Conservation (phyloP, 495 filamentous ascomycete genomes). For the Bacidia rubella region DNA sequence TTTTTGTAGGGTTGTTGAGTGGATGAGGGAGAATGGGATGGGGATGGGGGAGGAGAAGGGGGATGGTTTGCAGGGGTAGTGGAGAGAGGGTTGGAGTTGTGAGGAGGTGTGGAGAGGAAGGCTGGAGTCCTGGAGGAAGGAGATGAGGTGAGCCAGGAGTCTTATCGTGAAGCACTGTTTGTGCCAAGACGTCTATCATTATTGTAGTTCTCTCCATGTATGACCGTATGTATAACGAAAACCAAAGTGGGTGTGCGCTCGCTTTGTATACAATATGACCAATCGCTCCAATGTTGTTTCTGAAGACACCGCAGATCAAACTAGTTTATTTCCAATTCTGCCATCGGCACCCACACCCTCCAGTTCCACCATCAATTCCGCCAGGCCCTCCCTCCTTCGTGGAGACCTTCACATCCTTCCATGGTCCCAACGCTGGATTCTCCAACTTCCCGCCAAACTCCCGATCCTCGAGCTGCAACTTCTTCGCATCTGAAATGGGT, state of each 20-base stretch:
- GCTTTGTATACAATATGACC: neutral
- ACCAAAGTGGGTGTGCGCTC: neutral
- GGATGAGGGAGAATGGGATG: neutral
- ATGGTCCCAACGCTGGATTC: conserved; percentile 40
- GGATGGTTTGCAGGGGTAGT: neutral
- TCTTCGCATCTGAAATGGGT: conserved; percentile 37
- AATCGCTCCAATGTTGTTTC: too few species aligned
- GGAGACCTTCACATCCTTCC: conserved; percentile 21
- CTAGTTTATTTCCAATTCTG: conserved; percentile 37
- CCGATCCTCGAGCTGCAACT: conserved; percentile 45
- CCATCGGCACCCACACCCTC: conserved; percentile 66
- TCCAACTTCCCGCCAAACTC: conserved; percentile 45
- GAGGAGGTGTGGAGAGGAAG: too few species aligned
- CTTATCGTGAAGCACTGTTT: too few species aligned
- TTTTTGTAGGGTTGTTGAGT: conserved; percentile 1
- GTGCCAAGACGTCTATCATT: too few species aligned
- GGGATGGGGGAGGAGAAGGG: neutral
- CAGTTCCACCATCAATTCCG: conserved; percentile 55
- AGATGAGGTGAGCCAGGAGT: too few species aligned
- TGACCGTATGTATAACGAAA: too few species aligned
- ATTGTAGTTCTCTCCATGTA: too few species aligned
- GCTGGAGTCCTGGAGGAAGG: too few species aligned
- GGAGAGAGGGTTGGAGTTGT: neutral
- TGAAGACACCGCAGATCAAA: too few species aligned
- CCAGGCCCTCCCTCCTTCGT: conserved; percentile 28